Evolutionary conservation across 768 basidiomycete species (phyloP).

Genomic region (Porphyrellus cyaneotinctus): DNA sequence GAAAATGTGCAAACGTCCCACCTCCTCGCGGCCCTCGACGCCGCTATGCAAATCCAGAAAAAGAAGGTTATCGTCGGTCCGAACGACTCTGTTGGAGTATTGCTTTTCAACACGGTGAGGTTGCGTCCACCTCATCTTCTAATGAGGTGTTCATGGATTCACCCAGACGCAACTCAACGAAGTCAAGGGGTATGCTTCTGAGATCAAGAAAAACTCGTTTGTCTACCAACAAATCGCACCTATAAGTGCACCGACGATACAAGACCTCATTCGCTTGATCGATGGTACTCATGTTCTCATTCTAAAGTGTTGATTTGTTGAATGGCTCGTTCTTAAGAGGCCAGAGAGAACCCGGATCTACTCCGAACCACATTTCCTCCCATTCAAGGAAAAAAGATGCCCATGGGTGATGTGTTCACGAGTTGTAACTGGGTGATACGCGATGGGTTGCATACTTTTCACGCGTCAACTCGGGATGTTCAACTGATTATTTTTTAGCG

Average conservation of each 20-base stretch:
- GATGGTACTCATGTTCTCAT: slow-evolving; percentile 51
- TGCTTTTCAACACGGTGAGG: slow-evolving; percentile 90
- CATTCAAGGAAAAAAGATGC: slow-evolving; percentile 50
- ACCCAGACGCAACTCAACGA: slow-evolving; percentile 25
- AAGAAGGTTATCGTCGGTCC: slow-evolving; percentile 87
- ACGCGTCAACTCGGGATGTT: slow-evolving; percentile 13
- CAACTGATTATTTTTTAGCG: slow-evolving; percentile 39
- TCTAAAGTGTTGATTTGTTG: not conserved
- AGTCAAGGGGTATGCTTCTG: slow-evolving; percentile 41
- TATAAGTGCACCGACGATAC: slow-evolving; percentile 77
- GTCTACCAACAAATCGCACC: slow-evolving; percentile 74
- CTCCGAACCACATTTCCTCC: slow-evolving; percentile 64
- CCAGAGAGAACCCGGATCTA: slow-evolving; percentile 57
- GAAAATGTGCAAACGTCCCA: slow-evolving; percentile 71
- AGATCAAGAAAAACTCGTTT: slow-evolving; percentile 66
- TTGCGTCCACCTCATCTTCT: not conserved
- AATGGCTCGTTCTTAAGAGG: slow-evolving; percentile 40
- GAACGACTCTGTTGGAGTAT: slow-evolving; percentile 83
- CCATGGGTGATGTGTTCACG: slow-evolving; percentile 87
- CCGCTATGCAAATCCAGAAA: slow-evolving; percentile 84
- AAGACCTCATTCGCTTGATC: slow-evolving; percentile 70
- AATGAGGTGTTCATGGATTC: not conserved
- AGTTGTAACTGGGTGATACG: slow-evolving; percentile 88
- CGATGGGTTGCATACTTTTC: slow-evolving; percentile 55
- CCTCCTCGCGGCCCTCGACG: slow-evolving; percentile 73